Base-by-base conservation (phyloP, 1,284 basidiomycete species). In the Cutaneotrichosporon cutaneum region DNA sequence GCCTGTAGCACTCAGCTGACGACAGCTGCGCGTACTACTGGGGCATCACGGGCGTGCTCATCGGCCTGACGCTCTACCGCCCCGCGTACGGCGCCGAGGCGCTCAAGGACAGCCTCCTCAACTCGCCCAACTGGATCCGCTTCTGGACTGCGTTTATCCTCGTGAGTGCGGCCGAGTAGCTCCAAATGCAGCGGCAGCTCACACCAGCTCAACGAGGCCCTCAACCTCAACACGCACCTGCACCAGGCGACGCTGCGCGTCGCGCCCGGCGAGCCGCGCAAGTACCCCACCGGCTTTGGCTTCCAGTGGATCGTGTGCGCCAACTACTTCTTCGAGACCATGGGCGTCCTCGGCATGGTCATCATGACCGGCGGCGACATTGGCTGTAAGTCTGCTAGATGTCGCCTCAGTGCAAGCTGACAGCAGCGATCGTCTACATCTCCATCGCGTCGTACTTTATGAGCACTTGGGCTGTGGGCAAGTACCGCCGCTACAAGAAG, bases 241-340 rank as follows among this genome's bases (percentile, higher is more conserved):
- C 92, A 86, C 36, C 83, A 97, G 35, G 88, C 91, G 54, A 83
- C 84, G 58, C 85, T 99, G 47, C 88, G 96, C 27, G 90, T 92
- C 0, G 84, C 85, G 18, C 90, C 92, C 18, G 88, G 91, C 9
- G 88, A 86, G 62, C 86, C 85, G 61, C 88, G 95, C 61, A 88
- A 85, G 27, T 89, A 97, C 71, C 95, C 96, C 0, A 82, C 83
- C 27, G 95, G 83, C 2, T 81, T 81, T 53, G 92, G 92, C 3
- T 99, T 98, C 80, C 83, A 87, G 62, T 80, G 87, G 44, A 86
- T 96, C 44, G 90, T 90, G 7, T 92, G 87, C 82, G 93, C 96
- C 33, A 98, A 99, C 80, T 99, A 99, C 81, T 88, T 92, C 75
- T 98, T 95, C 75, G 96, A 99, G 80, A 83, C 83, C 32, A 66